Base-by-base conservation (phyloP, 805 yeast genomes). In the Maudiozyma turicensis region DNA sequence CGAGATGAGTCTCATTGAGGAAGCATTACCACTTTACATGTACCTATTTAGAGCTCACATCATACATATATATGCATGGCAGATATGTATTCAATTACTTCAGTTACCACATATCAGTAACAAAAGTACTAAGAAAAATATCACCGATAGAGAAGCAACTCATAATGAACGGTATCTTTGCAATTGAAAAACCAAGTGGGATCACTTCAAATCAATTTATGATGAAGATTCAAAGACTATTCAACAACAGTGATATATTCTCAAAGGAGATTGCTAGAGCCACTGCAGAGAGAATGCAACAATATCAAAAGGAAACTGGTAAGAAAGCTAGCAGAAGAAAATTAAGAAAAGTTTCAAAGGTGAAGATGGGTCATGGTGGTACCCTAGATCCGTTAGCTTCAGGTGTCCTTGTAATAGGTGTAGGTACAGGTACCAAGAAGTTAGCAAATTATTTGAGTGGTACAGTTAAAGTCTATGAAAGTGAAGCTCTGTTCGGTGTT, bases 351-450 rank as follows among this genome's bases (percentile, higher is more conserved):
- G 70, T 77, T 4, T 56, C 68, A 6, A 82, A 81, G 57, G 81
- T 90, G 34, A 93, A 93, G 60, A 84, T 91, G 73, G 99, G 99
- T 1, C 99, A 93, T 65, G 99, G 99, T 15, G 99, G 99, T 8
- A 93, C 99, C 0, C 71, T 93, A 38, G 99, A 93, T 60, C 97
- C 98, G 0, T 68, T 86, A 41, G 99, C 99, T 0, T 81, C 89
- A n/a, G 99, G 99, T 9, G 90, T 91, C 0, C 66, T 86, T 40
- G 91, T 95, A 1, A 74, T 93, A 48, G 99, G 99, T 5, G 78
- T 93, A n/a, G 96, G 96, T 6, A 53, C 73, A 1, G 99, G 99
- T 3, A 93, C 99, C 2, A 95, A 91, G 64, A 72, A 77, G 61
- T 70, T 93, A 41, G 83, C 80, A 49, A 72, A 77, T 51, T 89